Base-by-base conservation (phyloP, 805 yeast species). In the Pichia rugopelliculosa region DNA sequence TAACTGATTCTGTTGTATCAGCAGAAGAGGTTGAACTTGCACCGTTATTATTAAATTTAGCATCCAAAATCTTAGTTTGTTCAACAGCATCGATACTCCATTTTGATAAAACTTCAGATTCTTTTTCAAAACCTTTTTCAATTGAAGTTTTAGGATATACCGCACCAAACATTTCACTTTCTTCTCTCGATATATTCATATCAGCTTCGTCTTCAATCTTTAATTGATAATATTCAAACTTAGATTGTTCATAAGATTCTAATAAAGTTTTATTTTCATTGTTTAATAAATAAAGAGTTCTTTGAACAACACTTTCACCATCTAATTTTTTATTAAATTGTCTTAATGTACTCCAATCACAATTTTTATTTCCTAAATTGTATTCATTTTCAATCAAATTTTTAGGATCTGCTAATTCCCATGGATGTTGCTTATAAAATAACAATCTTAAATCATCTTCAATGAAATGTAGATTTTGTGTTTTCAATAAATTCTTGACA, bases 321-420 rank as follows among this genome's bases (percentile, higher is more conserved):
- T 88, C 96, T 34, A 93, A 71, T 21, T 83, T 84, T 61, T 83
- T 82, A 40, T 74, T 69, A 27, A 81, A 62, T 65, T 93, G 98
- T 55, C 76, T 75, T 64, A 93, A 76, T 44, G 73, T 72, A 41
- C 82, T 73, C 98, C 99, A 93, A 64, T 93, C 88, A 49, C 73
- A 72, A 8, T 63, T 59, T 3, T 57, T 50, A 37, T 65, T 58
- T 41, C 84, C 87, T 13, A 63, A 49, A 39, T 74, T 70, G 8
- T 85, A 87, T 34, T 74, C 73, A 58, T 80, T 85, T 65, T 93
- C 99, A 41, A 89, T 74, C 55, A 93, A 68, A 25, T 79, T 74
- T 62, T 86, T 87, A 13, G 98, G 96, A 56, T 95, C 77, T 1
- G 98, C 87, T 46, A 90, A 71, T 67, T 93, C 99, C 99, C 99